Evolutionary conservation across 2,329 filamentous ascomycete species (phyloP), one percentile per base, ranked within the genome.

Genomic region (Penicillium sp.): DNA sequence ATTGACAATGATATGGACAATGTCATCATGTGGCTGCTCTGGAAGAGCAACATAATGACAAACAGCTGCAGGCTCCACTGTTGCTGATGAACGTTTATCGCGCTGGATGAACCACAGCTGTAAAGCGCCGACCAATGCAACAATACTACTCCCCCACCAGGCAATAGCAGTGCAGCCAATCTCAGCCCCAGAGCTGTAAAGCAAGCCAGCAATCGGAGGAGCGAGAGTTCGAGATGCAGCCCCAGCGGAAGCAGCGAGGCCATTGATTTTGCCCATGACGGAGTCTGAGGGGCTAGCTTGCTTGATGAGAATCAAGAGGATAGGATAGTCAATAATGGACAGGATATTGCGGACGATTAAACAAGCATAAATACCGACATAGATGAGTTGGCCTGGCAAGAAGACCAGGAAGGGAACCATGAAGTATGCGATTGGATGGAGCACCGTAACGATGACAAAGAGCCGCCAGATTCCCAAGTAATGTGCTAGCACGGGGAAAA

Each of bases 231-330:
- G 81, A 56, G 85, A 86, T 5, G 85, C 82, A 20, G 87, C 89
- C n/a, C 87, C 88, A 2, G 84, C 87, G 3, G 85, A 87, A 58
- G 89, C 89, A 46, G 87, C 87, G 9, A 90, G 74, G 0, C 88
- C 88, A 60, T 90, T 90, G 70, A 90, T 88, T 63, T 83, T 86
- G 1, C 88, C 88, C 16, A 90, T 78, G 5, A 84, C 81, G 1
- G 79, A 80, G 4, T 83, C 77, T 5, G 83, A 81, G 0, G 87
- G 86, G 4, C 85, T 84, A 1, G 88, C 85, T 73, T 90, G 85
- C 70, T 90, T 90, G 66, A 90, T 81, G 52, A 90, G 77, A 58
- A 90, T 89, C 26, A 90, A 78, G 1, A 88, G 79, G 9, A 88
- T 81, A 0, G 87, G 88, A 37, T 87, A 88, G 22, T 82, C 84